Conservation (phyloP, 495 filamentous ascomycete genomes). For the Neurospora tetraspora region DNA sequence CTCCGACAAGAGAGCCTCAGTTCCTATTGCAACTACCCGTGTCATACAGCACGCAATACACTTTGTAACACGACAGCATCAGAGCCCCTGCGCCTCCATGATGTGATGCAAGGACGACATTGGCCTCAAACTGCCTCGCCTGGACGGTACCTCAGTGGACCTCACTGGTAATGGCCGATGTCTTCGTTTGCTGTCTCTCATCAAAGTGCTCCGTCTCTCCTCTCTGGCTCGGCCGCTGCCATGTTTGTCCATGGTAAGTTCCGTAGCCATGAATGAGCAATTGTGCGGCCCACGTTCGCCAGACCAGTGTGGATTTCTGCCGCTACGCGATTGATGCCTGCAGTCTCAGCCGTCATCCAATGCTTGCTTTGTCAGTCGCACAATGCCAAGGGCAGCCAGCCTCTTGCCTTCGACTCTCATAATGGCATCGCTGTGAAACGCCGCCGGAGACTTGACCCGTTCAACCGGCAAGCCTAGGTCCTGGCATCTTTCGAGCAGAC, state of each 20-base stretch:
- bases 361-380: conserved; percentile 11
- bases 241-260: neutral
- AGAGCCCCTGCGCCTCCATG: neutral
- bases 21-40: neutral
- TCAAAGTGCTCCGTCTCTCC: neutral
- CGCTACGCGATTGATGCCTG: neutral
- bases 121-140: neutral
- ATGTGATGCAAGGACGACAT: neutral
- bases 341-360: conserved; percentile 4
- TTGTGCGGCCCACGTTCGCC: neutral
- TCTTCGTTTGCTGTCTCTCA: neutral
- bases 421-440: conserved; percentile 38
- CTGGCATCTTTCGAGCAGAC: conserved; percentile 34
- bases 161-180: neutral
- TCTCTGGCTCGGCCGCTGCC: neutral
- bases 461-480: conserved; percentile 30
- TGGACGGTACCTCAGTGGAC: neutral
- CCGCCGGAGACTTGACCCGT: conserved; percentile 25
- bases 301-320: neutral
- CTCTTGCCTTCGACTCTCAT: conserved; percentile 32
- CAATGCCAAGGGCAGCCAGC: conserved; percentile 26
- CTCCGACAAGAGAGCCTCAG: neutral
- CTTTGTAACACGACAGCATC: neutral
- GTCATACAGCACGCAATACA: neutral
- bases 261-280: neutral